phyloP scores from a whole-genome alignment of 768 basidiomycete species.

The Kwoniella sp. region DNA sequence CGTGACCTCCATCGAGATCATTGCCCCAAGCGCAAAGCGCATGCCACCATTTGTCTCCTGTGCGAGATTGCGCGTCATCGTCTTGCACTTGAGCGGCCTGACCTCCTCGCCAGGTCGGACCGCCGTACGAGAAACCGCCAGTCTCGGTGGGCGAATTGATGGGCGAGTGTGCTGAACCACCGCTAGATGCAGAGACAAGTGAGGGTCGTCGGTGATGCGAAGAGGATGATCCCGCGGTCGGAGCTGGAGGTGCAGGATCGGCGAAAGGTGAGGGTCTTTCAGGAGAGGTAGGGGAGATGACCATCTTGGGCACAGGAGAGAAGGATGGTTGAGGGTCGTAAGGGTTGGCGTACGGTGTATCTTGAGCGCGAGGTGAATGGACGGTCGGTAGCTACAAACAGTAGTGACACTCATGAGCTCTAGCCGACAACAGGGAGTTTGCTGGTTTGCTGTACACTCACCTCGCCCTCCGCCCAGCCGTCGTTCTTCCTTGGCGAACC shows the following conservation, averaged over 20 bases:
- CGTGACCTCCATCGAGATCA: slow-evolving; percentile 53
- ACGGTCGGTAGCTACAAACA: slow-evolving; percentile 11
- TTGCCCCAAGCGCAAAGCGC: slow-evolving; percentile 55
- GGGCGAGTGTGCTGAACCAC: slow-evolving; percentile 25
- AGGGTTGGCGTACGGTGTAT: slow-evolving; percentile 26
- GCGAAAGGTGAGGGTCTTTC: slow-evolving; percentile 34
- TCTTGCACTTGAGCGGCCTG: slow-evolving; percentile 29
- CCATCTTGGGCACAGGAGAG: slow-evolving; percentile 34
- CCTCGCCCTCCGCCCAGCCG: slow-evolving; percentile 24
- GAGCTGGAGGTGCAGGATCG: slow-evolving; percentile 26
- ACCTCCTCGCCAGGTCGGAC: slow-evolving; percentile 46
- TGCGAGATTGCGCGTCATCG: slow-evolving; percentile 5
- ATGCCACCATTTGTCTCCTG: slow-evolving; percentile 55
- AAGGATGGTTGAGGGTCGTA: slow-evolving; percentile 33
- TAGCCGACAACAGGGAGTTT: background rate
- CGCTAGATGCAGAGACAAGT: slow-evolving; percentile 7
- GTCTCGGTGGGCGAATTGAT: slow-evolving; percentile 23
- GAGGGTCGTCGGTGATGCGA: slow-evolving; percentile 20
- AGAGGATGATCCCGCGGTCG: slow-evolving; percentile 8
- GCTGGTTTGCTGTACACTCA: slow-evolving; percentile 4
- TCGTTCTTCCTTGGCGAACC: slow-evolving; percentile 17
- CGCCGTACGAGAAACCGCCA: slow-evolving; percentile 29
- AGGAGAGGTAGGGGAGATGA: slow-evolving; percentile 32
- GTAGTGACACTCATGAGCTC: background rate
- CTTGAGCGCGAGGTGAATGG: slow-evolving; percentile 16